These are phyloP conservation scores for Cladophialophora immunda DNA, from an alignment of 2,329 filamentous ascomycete genomes.

Conservation along the genomic window DNA sequence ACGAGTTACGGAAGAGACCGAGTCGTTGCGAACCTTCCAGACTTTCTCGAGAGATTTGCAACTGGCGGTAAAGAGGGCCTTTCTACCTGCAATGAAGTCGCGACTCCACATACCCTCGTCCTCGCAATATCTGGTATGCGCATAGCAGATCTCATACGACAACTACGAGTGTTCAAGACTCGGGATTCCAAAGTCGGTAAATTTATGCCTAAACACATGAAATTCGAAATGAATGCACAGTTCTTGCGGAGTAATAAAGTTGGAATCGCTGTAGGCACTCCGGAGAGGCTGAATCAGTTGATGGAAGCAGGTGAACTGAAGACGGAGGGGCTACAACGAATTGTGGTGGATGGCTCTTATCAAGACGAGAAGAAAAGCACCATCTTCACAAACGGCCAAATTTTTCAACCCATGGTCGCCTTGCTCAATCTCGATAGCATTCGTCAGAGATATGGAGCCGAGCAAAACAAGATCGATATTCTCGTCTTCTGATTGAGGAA, in stretches of 20 bases:
- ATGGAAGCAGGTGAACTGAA: constrained; percentile 83
- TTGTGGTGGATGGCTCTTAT: constrained; percentile 90
- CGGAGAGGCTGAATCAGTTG: constrained; percentile 80
- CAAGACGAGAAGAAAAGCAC: constrained; percentile 95
- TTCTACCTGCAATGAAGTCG: constrained; percentile 72
- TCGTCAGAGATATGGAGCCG: constrained; percentile 31
- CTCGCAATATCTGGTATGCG: constrained; percentile 85
- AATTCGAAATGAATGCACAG: constrained; percentile 83
- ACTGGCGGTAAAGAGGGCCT: constrained; percentile 67
- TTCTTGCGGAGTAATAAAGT: constrained; percentile 75
- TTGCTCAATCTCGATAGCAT: constrained; percentile 77
- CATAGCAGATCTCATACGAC: constrained; percentile 79
- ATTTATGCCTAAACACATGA: constrained; percentile 98
- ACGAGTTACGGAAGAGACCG: constrained; percentile 75
- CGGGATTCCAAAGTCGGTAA: constrained; percentile 82
- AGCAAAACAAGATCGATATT: constrained; percentile 31
- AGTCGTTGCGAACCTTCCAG: constrained; percentile 75
- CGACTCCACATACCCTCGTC: constrained; percentile 84
- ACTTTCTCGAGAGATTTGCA: constrained; percentile 73
- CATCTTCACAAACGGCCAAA: constrained; percentile 94
- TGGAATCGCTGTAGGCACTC: constrained; percentile 90
- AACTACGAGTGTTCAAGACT: constrained; percentile 41
- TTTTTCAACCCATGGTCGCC: constrained; percentile 79
- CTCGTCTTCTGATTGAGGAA: constrained; percentile 34
- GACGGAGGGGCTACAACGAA: constrained; percentile 73